Base-by-base conservation (phyloP, 176 grass and related monocot species). In the Tillandsia leiboldiana region DNA sequence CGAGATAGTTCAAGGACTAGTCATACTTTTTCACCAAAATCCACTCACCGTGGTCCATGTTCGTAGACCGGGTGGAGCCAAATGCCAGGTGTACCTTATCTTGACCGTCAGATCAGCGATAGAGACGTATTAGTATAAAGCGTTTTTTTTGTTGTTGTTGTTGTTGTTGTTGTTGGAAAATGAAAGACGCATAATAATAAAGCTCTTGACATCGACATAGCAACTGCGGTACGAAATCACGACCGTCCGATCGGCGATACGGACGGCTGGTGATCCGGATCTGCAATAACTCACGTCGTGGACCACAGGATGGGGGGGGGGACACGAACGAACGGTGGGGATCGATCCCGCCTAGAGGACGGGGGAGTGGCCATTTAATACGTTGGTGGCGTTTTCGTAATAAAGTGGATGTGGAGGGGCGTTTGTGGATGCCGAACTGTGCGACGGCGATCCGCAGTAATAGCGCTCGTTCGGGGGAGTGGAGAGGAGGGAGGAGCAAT, bases 391-490 rank as follows among this genome's bases (percentile, higher is more conserved):
- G 26, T 2, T 56, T 20, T 77, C 59, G 58, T 76, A 50, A 77
- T 77, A 76, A 14, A 3, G 28, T n/a, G 0, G 29, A 51, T 20
- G 27, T 24, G 49, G 1, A 48, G 63, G 80, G 73, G 8, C 20
- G 49, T 61, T 72, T 62, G 13, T 2, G 17, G 1, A 72, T 17
- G 12, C 0, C 0, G 4, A 23, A 15, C 9, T 18, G 50, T 67
- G 48, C 73, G 51, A 76, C 65, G 66, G 72, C 79, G 67, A 57
- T 11, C 50, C 14, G 70, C 51, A 28, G 70, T 58, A 48, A 57
- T 72, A 28, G 28, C 15, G 53, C 24, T 71, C 26, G 53, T 53
- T 42, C 33, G 33, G 33, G 29, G 48, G 61, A 66, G 49, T 12
- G 51, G 63, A 15, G 65, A 70, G 28, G 62, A 20, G 7, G 8